Evolutionary conservation across 1,139 yeast species (phyloP).

Genomic region (Yamadazyma mexicana): DNA sequence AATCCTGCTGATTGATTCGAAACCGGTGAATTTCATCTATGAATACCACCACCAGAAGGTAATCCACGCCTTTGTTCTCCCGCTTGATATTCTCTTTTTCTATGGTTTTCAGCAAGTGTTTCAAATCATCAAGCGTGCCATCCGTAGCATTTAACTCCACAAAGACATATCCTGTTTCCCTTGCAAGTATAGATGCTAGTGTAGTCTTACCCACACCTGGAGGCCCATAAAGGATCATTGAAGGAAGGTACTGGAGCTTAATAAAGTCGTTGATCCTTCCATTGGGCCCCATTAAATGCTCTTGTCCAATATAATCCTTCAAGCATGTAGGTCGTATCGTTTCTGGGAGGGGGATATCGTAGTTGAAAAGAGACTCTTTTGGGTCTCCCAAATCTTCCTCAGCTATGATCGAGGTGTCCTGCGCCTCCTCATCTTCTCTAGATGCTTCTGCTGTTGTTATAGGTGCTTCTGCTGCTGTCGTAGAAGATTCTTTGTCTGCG

Average conservation of each 20-base stretch:
- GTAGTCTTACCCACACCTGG: constrained; percentile 52
- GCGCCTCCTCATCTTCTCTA: not conserved
- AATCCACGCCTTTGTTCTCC: constrained; percentile 10
- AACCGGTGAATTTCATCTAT: constrained; percentile 48
- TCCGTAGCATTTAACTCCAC: constrained; percentile 44
- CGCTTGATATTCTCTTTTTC: constrained; percentile 25
- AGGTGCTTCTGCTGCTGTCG: too few species aligned
- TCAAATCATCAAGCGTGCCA: constrained; percentile 30
- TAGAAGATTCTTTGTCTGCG: too few species aligned
- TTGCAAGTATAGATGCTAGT: constrained; percentile 38
- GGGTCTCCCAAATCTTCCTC: not conserved
- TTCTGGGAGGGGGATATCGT: constrained; percentile 8
- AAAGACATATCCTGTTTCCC: constrained; percentile 34
- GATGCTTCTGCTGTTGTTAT: too few species aligned
- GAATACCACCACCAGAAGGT: constrained; percentile 34
- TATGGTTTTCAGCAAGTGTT: constrained; percentile 25
- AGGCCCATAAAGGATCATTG: constrained; percentile 46
- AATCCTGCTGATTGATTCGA: constrained; percentile 42
- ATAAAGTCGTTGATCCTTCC: constrained; percentile 36
- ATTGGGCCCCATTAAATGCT: constrained; percentile 25
- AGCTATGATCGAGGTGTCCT: not conserved
- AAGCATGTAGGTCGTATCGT: constrained; percentile 25
- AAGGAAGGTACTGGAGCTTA: constrained; percentile 40
- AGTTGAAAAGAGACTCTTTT: not conserved
- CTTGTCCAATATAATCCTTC: constrained; percentile 37